These are phyloP conservation scores for Podospora bellae-mahoneyi DNA, from an alignment of 495 filamentous ascomycete genomes.

Conservation along the genomic window DNA sequence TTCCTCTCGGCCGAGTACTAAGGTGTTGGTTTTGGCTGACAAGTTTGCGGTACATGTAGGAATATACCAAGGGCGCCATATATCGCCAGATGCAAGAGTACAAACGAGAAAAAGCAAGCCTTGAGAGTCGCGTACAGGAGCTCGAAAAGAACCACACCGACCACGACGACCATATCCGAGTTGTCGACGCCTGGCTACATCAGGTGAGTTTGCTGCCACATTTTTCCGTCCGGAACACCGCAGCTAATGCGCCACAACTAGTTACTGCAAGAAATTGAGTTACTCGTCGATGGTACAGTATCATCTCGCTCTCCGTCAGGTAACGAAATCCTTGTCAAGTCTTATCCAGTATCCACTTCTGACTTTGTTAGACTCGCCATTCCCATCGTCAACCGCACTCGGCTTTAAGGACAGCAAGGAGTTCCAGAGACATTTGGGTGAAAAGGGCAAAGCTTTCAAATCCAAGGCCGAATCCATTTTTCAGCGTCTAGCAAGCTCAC, in stretches of 20 bases:
- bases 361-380: slow-evolving; percentile 31
- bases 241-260: slow-evolving; percentile 43
- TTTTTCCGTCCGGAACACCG: slow-evolving; percentile 15
- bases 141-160: slow-evolving; percentile 68
- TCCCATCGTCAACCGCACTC: slow-evolving; percentile 57
- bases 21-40: slow-evolving; percentile 35
- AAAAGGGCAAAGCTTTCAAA: slow-evolving; percentile 49
- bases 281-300: slow-evolving; percentile 57
- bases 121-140: slow-evolving; percentile 73
- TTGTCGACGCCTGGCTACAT: slow-evolving; percentile 86
- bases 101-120: slow-evolving; percentile 76
- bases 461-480: slow-evolving; percentile 43
- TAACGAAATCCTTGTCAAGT: slow-evolving; percentile 35
- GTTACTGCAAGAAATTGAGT: slow-evolving; percentile 81
- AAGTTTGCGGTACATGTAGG: slow-evolving; percentile 47
- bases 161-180: slow-evolving; percentile 88
- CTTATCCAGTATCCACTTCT: slow-evolving; percentile 36
- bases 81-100: slow-evolving; percentile 96
- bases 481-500: slow-evolving; percentile 35
- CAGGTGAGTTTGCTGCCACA: slow-evolving; percentile 59
- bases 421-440: slow-evolving; percentile 73
- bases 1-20: slow-evolving; percentile 23
- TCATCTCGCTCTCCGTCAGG: slow-evolving; percentile 49
- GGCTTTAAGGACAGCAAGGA: slow-evolving; percentile 62
- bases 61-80: slow-evolving; percentile 96